Evolutionary conservation across 805 yeast genomes (phyloP).

Genomic region (Sugiyamaella lignohabitans): DNA sequence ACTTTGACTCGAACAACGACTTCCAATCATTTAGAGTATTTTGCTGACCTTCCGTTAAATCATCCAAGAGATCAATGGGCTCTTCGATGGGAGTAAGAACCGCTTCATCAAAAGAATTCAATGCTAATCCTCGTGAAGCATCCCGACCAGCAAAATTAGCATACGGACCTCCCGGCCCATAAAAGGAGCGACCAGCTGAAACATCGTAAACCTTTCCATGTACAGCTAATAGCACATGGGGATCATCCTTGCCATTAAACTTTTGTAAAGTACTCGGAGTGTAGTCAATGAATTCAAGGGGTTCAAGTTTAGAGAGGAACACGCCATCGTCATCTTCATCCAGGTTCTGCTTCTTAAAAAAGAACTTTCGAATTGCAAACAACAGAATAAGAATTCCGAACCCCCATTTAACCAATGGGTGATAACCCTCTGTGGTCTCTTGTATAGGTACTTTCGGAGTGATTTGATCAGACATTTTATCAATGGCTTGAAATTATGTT

Average conservation of each 20-base stretch:
- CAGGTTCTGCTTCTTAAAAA: background rate
- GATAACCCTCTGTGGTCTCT: no score
- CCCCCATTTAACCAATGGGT: no score
- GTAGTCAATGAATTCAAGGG: constrained; percentile 40
- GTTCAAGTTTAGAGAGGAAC: constrained; percentile 16
- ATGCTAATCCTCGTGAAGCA: constrained; percentile 87
- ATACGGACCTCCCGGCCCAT: constrained; percentile 96
- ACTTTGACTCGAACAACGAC: constrained; percentile 72
- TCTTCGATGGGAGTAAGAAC: constrained; percentile 61
- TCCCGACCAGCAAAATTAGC: constrained; percentile 93
- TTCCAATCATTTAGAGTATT: constrained; percentile 81
- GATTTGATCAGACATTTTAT: no score
- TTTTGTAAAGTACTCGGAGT: constrained; percentile 69
- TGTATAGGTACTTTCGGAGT: no score
- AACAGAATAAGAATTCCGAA: background rate
- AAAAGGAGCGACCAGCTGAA: constrained; percentile 68
- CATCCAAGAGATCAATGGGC: constrained; percentile 69
- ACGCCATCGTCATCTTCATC: background rate
- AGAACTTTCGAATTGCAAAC: background rate
- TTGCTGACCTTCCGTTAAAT: constrained; percentile 51
- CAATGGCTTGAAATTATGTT: no score
- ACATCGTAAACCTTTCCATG: constrained; percentile 83
- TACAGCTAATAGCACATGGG: constrained; percentile 79
- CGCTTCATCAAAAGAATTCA: constrained; percentile 72
- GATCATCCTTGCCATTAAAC: constrained; percentile 75